A percentile compares a stretch with the other conserved stretches of the same genome.
Evolutionary conservation across 345 rosid genomes (phyloP).

Genomic region (Lagerstroemia speciosa): DNA sequence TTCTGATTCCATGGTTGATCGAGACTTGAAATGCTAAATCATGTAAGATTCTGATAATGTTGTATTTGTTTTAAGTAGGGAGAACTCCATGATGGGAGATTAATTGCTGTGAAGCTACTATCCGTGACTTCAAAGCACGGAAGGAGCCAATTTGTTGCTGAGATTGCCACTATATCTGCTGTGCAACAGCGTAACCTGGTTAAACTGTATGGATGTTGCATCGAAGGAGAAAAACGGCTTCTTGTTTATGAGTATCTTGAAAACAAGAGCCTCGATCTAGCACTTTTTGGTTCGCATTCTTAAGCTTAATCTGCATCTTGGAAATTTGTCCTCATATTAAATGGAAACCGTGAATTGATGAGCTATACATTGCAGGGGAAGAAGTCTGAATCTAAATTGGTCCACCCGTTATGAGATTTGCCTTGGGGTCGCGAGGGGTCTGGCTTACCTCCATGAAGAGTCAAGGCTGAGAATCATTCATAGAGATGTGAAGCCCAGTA

Average conservation of each 20-base stretch:
- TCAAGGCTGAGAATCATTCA: slow-evolving; percentile 47
- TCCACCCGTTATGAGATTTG: slow-evolving; percentile 31
- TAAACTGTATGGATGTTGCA: slow-evolving; percentile 58
- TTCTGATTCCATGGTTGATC: no score
- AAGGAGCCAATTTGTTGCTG: slow-evolving; percentile 56
- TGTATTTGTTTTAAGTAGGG: no score
- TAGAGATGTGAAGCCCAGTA: slow-evolving; percentile 49
- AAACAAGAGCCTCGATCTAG: slow-evolving; percentile 72
- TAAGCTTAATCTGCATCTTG: no score
- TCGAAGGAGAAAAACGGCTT: slow-evolving; percentile 41
- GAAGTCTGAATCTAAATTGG: slow-evolving; percentile 33
- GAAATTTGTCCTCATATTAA: no score
- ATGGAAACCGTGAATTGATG: no score
- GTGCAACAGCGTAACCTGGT: slow-evolving; percentile 62
- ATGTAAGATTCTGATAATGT: no score
- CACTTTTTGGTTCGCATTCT: slow-evolving; percentile 60
- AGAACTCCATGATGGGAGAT: slow-evolving; percentile 55
- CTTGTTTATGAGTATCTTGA: slow-evolving; percentile 63
- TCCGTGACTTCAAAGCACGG: slow-evolving; percentile 64
- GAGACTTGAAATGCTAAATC: no score
- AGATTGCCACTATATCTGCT: slow-evolving; percentile 63
- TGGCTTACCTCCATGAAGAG: slow-evolving; percentile 54
- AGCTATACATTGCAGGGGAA: slow-evolving; percentile 23
- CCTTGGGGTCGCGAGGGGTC: slow-evolving; percentile 47
- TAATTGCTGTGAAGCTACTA: slow-evolving; percentile 58